Evolutionary conservation across 2,329 filamentous ascomycete species (phyloP).

Genomic region (Penicillium brasilianum): DNA sequence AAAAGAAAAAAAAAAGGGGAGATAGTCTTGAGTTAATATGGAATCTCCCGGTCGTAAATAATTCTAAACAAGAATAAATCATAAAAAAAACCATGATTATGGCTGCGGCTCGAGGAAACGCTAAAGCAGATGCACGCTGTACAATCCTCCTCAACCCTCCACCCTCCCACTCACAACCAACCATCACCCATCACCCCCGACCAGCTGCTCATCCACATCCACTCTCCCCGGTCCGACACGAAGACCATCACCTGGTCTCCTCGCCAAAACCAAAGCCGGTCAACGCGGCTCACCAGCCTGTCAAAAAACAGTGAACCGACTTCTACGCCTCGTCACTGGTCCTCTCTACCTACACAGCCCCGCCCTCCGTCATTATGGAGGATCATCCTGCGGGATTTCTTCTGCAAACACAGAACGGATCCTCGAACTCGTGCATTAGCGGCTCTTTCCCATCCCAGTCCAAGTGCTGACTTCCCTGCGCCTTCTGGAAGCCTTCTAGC

Average conservation of each 20-base stretch:
- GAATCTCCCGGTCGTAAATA: neutral
- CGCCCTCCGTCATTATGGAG: constrained; percentile 21
- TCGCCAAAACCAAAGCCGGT: neutral
- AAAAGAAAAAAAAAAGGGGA: neutral
- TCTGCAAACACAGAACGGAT: constrained; percentile 26
- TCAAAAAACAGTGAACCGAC: neutral
- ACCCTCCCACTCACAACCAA: neutral
- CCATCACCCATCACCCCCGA: too few species aligned
- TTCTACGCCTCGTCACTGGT: constrained; percentile 14
- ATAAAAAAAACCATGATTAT: neutral
- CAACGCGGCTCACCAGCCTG: neutral
- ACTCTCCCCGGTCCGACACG: constrained; percentile 6
- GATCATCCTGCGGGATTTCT: constrained; percentile 31
- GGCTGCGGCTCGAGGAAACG: constrained; percentile 1
- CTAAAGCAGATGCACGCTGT: constrained; percentile 1
- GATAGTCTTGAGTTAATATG: neutral
- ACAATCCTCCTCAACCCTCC: neutral
- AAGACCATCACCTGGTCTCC: constrained; percentile 11
- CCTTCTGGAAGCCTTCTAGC: constrained; percentile 34
- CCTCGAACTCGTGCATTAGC: constrained; percentile 25
- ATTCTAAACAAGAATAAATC: neutral
- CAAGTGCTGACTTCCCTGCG: constrained; percentile 13
- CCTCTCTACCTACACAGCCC: constrained; percentile 21
- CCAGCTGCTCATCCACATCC: too few species aligned
- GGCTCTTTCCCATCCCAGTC: constrained; percentile 3